Evolutionary conservation across 371 early-diverging fungal species (phyloP), one percentile per base, ranked within the genome.

Genomic region (Smittium culicis): DNA sequence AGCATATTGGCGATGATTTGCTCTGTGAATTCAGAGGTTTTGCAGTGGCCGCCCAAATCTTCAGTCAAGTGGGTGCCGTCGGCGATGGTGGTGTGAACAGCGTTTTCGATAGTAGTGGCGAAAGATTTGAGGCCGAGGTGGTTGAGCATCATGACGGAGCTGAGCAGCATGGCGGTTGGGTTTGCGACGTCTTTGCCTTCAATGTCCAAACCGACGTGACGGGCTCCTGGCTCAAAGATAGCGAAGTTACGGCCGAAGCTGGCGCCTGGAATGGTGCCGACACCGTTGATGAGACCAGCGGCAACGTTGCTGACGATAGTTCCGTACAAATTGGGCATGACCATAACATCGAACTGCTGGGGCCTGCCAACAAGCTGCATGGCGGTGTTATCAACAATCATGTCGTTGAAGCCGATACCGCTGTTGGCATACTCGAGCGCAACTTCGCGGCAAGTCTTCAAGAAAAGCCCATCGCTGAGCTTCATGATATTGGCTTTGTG

Each of bases 401-500:
- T 94, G 80, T 95, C 95, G 69, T 92, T 85, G 77, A 91, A 88
- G 80, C 86, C 76, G 77, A 97, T 92, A n/a, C n/a, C n/a, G n/a
- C n/a, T n/a, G 75, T 82, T 77, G 69, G 86, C 83, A 79, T 97
- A 97, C 77, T 88, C 88, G 79, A 94, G 86, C 71, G 93, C 88
- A 57, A 97, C 87, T 30, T 92, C 90, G 60, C 93, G 90, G 82
- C 93, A 94, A 32, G 89, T 89, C 68, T 90, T 87, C 68, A 97
- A 82, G 83, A 97, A 97, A 66, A 97, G 87, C 70, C 98, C 98
- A 78, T 97, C 98, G 54, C 89, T 93, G 67, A 94, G 84, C 82
- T 97, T 97, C 98, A 97, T 97, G 79, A 97, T 97, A 83, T 97
- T 97, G 79, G 98, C 98, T 84, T 97, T 97, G 87, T 97, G 98